Conservation (phyloP, 2,329 filamentous ascomycete species). For the Leptographium lundbergii region DNA sequence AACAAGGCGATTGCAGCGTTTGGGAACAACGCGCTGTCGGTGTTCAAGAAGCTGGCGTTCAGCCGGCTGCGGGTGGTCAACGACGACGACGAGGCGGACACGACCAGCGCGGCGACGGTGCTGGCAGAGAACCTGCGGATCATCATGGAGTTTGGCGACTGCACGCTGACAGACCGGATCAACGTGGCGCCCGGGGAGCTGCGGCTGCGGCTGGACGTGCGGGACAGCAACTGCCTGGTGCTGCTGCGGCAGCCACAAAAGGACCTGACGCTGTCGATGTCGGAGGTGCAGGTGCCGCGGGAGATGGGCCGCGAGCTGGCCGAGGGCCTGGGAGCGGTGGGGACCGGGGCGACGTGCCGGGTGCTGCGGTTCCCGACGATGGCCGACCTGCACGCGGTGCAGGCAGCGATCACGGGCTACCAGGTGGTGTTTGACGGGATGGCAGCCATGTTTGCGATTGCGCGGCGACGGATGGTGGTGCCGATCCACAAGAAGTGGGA, state of each 20-base stretch:
- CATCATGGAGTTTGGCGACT: slow-evolving; percentile 61
- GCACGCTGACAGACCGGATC: slow-evolving; percentile 70
- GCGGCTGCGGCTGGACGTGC: slow-evolving; percentile 51
- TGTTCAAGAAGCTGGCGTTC: slow-evolving; percentile 46
- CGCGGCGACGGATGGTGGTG: slow-evolving; percentile 76
- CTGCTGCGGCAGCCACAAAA: slow-evolving; percentile 61
- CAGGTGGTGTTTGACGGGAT: slow-evolving; percentile 61
- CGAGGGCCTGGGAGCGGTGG: slow-evolving; percentile 48
- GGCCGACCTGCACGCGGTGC: slow-evolving; percentile 63
- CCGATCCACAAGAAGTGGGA: slow-evolving; percentile 94
- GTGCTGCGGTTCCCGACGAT: slow-evolving; percentile 56
- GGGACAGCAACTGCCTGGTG: slow-evolving; percentile 47
- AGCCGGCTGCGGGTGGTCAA: slow-evolving; percentile 62
- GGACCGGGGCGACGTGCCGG: slow-evolving; percentile 51
- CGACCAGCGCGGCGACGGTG: slow-evolving; percentile 48
- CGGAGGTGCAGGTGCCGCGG: slow-evolving; percentile 49
- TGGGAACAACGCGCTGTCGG: slow-evolving; percentile 34
- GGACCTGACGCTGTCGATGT: slow-evolving; percentile 65
- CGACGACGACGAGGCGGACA: slow-evolving; percentile 49
- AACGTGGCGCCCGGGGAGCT: slow-evolving; percentile 70
- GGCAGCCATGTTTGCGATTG: slow-evolving; percentile 66
- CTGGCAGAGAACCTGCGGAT: slow-evolving; percentile 66
- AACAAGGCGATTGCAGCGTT: slow-evolving; percentile 30
- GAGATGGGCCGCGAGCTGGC: slow-evolving; percentile 51
- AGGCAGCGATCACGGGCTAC: slow-evolving; percentile 69